phyloP scores from a whole-genome alignment of 768 basidiomycete species.

The Dendrothele bispora region DNA sequence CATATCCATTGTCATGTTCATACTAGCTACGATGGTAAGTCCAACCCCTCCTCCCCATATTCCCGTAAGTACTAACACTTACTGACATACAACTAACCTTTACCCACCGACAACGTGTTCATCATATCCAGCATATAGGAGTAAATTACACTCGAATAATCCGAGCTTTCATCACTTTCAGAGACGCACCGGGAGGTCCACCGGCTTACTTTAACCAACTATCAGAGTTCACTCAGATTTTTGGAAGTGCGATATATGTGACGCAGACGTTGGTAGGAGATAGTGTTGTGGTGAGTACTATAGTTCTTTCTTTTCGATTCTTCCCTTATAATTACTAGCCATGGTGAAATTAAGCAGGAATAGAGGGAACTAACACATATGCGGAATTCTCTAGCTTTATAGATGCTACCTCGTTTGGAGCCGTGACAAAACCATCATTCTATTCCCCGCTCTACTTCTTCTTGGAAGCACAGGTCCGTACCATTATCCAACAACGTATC shows the following conservation, averaged over 20 bases:
- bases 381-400: slow-evolving; percentile 5
- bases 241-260: slow-evolving; percentile 11
- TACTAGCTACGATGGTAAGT: slow-evolving; percentile 8
- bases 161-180: neutral
- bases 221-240: slow-evolving; percentile 1
- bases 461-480: slow-evolving; percentile 1
- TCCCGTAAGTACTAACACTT: slow-evolving; percentile 2
- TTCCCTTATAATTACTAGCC: slow-evolving; percentile 4
- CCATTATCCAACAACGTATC: too few species aligned
- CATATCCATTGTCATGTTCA: slow-evolving; percentile 10
- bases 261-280: slow-evolving; percentile 14
- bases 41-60: neutral
- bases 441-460: neutral
- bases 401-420: slow-evolving; percentile 11
- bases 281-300: slow-evolving; percentile 12
- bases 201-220: neutral
- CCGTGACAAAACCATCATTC: neutral
- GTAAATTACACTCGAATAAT: neutral
- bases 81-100: neutral
- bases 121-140: neutral
- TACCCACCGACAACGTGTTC: neutral
- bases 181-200: slow-evolving; percentile 3
- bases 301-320: neutral
- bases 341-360: slow-evolving; percentile 5
- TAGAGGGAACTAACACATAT: neutral